A percentile compares a stretch with the other conserved stretches of the same genome.
These are phyloP conservation scores for Cucurbita ficifolia DNA, from an alignment of 306 rosid species.

Conservation along the genomic window DNA sequence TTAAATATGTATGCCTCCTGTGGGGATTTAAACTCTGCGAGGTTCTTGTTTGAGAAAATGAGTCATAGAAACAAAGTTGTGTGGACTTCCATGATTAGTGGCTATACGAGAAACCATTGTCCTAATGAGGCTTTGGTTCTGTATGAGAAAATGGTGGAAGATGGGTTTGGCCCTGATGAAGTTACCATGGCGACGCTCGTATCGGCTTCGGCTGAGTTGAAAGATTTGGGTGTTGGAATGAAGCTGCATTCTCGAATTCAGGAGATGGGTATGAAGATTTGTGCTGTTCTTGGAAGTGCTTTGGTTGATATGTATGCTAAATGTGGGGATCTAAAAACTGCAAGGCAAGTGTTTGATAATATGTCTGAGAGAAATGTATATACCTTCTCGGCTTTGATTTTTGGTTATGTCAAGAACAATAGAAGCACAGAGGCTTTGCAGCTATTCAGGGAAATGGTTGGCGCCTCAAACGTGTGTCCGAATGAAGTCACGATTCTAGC, in stretches of 20 bases:
- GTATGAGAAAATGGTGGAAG: slow-evolving; percentile 9
- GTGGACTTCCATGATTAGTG: slow-evolving; percentile 14
- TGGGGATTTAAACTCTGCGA: slow-evolving; percentile 7
- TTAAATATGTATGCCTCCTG: slow-evolving; percentile 9
- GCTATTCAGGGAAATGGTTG: slow-evolving; percentile 8
- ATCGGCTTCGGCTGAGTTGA: slow-evolving; percentile 9
- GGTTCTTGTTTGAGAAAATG: slow-evolving; percentile 11
- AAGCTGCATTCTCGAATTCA: slow-evolving; percentile 7
- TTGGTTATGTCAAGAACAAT: slow-evolving; percentile 11
- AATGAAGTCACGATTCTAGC: slow-evolving; percentile 14
- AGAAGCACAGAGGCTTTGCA: slow-evolving; percentile 8
- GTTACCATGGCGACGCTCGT: slow-evolving; percentile 3
- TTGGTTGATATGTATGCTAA: slow-evolving; percentile 19
- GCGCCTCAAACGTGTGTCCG: neutral
- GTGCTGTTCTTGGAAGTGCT: slow-evolving; percentile 14
- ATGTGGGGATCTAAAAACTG: slow-evolving; percentile 11
- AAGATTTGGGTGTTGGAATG: slow-evolving; percentile 9
- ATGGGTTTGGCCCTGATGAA: slow-evolving; percentile 7
- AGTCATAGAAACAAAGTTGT: slow-evolving; percentile 1
- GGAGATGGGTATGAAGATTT: slow-evolving; percentile 14
- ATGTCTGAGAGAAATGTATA: slow-evolving; percentile 8
- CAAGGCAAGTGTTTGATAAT: slow-evolving; percentile 5
- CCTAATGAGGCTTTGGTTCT: slow-evolving; percentile 5
- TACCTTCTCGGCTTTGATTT: slow-evolving; percentile 17
- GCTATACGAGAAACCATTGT: slow-evolving; percentile 4